Percentiles rank a stretch among this genome's conserved stretches.
Evolutionary conservation across 345 rosid genomes (phyloP).

Genomic region (Brassica rapa): DNA sequence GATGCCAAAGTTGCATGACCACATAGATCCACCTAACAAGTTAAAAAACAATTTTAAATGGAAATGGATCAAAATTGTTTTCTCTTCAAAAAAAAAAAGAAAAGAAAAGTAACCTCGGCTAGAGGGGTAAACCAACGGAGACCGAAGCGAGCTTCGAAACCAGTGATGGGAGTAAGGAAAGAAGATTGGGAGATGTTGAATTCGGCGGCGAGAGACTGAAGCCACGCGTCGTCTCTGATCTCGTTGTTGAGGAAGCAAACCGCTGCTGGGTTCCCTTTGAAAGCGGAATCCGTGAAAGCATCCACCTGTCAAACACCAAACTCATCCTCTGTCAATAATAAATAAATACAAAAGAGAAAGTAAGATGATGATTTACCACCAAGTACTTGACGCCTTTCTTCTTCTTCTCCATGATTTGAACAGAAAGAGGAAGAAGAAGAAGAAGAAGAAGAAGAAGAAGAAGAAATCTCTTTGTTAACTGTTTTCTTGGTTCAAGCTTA

Average conservation of each 20-base stretch:
- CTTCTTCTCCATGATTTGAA: neutral
- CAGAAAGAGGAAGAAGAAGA: neutral
- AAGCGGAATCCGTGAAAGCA: conserved; percentile 73
- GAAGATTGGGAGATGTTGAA: conserved; percentile 60
- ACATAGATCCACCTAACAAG: conserved; percentile 65
- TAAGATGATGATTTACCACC: neutral
- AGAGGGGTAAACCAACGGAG: conserved; percentile 74
- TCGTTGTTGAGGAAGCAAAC: conserved; percentile 67
- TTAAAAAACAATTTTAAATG: neutral
- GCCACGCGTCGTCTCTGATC: conserved; percentile 68
- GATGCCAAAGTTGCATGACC: conserved; percentile 93
- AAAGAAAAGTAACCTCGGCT: conserved; percentile 38
- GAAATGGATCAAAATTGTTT: too few species aligned
- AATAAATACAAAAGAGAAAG: neutral
- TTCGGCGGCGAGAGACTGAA: conserved; percentile 61
- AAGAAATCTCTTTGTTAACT: too few species aligned
- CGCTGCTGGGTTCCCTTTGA: conserved; percentile 88
- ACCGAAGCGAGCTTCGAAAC: conserved; percentile 42
- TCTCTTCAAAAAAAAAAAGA: too few species aligned
- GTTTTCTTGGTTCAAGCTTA: too few species aligned
- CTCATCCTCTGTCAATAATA: neutral
- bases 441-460: neutral
- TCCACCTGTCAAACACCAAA: conserved; percentile 47
- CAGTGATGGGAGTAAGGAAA: conserved; percentile 43
- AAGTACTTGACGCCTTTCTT: neutral